Evolutionary conservation across 2,329 filamentous ascomycete species (phyloP).

Genomic region (Escovopsis sp.): DNA sequence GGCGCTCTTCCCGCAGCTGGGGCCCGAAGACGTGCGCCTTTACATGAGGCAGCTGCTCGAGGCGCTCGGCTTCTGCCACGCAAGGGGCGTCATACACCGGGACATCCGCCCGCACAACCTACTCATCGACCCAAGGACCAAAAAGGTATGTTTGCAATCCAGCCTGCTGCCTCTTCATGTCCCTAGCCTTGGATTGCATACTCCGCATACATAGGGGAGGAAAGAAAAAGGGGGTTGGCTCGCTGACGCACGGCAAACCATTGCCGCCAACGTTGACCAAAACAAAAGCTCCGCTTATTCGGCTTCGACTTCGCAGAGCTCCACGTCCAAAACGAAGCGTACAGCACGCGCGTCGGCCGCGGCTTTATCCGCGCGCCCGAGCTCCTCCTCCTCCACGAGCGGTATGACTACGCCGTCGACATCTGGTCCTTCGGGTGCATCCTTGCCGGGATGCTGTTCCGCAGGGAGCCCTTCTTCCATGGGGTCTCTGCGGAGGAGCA

Average conservation of each 20-base stretch:
- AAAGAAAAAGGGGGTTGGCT: too few relatives aligned
- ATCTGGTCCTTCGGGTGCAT: constrained; percentile 99
- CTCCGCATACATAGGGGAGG: too few relatives aligned
- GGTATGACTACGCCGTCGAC: constrained; percentile 97
- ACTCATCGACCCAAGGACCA: constrained; percentile 99
- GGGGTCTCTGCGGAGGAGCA: constrained; percentile 97
- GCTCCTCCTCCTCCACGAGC: constrained; percentile 91
- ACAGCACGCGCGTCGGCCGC: constrained; percentile 93
- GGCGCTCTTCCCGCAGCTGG: constrained; percentile 91
- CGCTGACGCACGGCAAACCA: too few relatives aligned
- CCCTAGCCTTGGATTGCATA: too few relatives aligned
- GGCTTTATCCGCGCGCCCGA: constrained; percentile 98
- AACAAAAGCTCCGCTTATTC: constrained; percentile 87
- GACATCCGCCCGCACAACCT: constrained; percentile 99
- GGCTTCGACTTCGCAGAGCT: constrained; percentile 99
- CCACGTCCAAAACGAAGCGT: constrained; percentile 95
- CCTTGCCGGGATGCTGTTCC: constrained; percentile 99
- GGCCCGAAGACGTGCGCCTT: constrained; percentile 91
- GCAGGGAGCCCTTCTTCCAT: constrained; percentile 98
- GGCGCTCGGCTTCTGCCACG: constrained; percentile 95
- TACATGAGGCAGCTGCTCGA: constrained; percentile 96
- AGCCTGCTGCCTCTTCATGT: not conserved
- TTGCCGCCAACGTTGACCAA: too few relatives aligned
- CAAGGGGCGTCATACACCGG: constrained; percentile 98
- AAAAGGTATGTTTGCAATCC: constrained; percentile 47